phyloP scores from a whole-genome alignment of 2,329 filamentous ascomycete genomes.

The Colletotrichum tropicicola region DNA sequence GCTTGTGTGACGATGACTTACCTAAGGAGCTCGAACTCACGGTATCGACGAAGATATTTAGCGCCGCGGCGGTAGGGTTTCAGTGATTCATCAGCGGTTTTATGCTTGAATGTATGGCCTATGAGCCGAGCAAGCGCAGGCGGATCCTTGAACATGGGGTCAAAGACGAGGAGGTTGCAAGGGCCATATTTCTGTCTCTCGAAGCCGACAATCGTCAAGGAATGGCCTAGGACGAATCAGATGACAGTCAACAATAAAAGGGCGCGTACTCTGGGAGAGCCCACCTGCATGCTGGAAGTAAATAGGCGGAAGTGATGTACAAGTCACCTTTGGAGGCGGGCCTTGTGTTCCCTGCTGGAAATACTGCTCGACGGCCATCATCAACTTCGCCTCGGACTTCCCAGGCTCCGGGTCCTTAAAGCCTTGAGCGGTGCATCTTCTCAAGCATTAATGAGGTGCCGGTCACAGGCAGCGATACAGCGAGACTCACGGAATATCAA shows the following conservation, averaged over 20 bases:
- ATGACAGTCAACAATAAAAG: background rate
- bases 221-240: conserved; percentile 69
- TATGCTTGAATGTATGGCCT: conserved; percentile 54
- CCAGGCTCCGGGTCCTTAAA: conserved; percentile 60
- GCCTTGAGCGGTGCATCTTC: conserved; percentile 69
- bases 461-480: background rate
- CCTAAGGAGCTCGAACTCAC: conserved; percentile 79
- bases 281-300: conserved; percentile 87
- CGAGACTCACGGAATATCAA: conserved; percentile 69
- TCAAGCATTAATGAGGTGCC: background rate
- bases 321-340: conserved; percentile 68
- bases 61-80: conserved; percentile 78
- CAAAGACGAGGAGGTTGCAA: conserved; percentile 82
- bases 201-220: conserved; percentile 87
- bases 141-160: conserved; percentile 82
- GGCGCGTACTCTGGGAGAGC: conserved; percentile 8
- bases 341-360: conserved; percentile 68
- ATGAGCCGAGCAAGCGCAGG: conserved; percentile 68
- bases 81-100: conserved; percentile 63
- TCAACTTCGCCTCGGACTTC: conserved; percentile 62
- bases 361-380: conserved; percentile 76
- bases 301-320: conserved; percentile 80
- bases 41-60: conserved; percentile 74
- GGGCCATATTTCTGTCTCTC: conserved; percentile 73
- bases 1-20: background rate